Conservation (phyloP, 2,329 filamentous ascomycete genomes). For the Fusarium sp. region DNA sequence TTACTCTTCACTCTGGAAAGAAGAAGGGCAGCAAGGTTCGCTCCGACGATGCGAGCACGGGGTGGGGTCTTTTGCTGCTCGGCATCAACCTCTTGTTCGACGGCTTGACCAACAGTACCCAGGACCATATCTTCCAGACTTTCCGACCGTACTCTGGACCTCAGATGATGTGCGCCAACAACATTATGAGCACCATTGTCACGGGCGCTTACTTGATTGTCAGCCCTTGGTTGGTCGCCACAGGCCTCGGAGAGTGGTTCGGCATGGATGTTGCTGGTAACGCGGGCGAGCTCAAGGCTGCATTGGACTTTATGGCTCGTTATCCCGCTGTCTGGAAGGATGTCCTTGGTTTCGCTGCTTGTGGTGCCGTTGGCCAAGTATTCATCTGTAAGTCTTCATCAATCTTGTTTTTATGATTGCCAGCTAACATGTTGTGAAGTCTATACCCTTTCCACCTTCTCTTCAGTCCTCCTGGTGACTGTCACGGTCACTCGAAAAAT, state of each 20-base stretch:
- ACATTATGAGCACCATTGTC: constrained; percentile 83
- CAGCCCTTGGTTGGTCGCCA: constrained; percentile 82
- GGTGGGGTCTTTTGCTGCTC: constrained; percentile 85
- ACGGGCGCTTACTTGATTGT: constrained; percentile 81
- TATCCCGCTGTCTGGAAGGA: constrained; percentile 88
- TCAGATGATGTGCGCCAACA: constrained; percentile 99
- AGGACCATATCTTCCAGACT: constrained; percentile 89
- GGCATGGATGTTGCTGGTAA: constrained; percentile 72
- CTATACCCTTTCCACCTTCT: constrained; percentile 93
- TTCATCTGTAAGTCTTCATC: constrained; percentile 78
- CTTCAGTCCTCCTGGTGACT: constrained; percentile 89
- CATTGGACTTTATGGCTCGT: constrained; percentile 80
- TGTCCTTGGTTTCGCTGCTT: constrained; percentile 88
- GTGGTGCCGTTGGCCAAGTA: constrained; percentile 92
- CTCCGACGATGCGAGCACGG: constrained; percentile 67
- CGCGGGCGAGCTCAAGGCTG: constrained; percentile 82
- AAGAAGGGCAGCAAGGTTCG: constrained; percentile 53
- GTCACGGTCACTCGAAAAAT: constrained; percentile 98
- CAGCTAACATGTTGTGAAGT: constrained; percentile 59
- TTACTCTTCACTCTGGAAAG: constrained; percentile 84
- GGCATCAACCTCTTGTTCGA: constrained; percentile 94
- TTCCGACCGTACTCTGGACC: constrained; percentile 87
- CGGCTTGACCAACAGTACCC: constrained; percentile 93
- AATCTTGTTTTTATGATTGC: background rate
- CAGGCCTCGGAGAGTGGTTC: constrained; percentile 71